Evolutionary conservation across 2,329 filamentous ascomycete species (phyloP), one percentile per base, ranked within the genome.

Genomic region (Pseudogymnoascus sp.): DNA sequence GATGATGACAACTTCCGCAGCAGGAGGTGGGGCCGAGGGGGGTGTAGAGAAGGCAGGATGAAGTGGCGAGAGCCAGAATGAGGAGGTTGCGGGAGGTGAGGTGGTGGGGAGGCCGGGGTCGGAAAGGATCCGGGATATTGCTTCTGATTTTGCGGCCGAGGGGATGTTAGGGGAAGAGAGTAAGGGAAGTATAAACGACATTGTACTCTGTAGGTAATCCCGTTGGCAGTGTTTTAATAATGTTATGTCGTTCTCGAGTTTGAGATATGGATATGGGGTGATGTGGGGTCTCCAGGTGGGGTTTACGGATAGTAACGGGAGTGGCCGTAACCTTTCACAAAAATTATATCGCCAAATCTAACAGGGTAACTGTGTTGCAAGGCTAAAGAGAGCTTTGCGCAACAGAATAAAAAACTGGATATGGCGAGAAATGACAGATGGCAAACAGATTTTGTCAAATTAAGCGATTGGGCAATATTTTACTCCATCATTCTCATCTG

Each of bases 1-100:
- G 64, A 83, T 77, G 39, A 83, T 75, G 16, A 79, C 75, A 2
- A 81, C 69, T 61, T 83, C 81, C 5, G 75, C 76, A 6, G 71
- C 67, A 1, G 65, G 47, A 0, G 77, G 76, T 6, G 80, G 66
- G 62, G 2, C 68, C 63, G 2, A 71, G 73, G 32, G 70, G 70
- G 2, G 70, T 66, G 57, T 74, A 64, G 57, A 74, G 71, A 18
- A 74, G 70, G 3, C 76, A 75, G 66, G 74, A 76, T 0, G 77
- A 76, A 58, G 77, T 74, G 54, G 76, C 65, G 11, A 74, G 68
- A 28, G 72, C 79, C 78, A 82, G 68, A 78, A 81, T 6, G 79
- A 71, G 4, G 61, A 58, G 2, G 78, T 78, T 11, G 57, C 57
- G 3, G 57, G 18, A 3, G 57, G 57, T 0, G 78, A 74, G 47